Base-by-base conservation (phyloP, 2,329 filamentous ascomycete genomes). In the Parastagonospora avenae region DNA sequence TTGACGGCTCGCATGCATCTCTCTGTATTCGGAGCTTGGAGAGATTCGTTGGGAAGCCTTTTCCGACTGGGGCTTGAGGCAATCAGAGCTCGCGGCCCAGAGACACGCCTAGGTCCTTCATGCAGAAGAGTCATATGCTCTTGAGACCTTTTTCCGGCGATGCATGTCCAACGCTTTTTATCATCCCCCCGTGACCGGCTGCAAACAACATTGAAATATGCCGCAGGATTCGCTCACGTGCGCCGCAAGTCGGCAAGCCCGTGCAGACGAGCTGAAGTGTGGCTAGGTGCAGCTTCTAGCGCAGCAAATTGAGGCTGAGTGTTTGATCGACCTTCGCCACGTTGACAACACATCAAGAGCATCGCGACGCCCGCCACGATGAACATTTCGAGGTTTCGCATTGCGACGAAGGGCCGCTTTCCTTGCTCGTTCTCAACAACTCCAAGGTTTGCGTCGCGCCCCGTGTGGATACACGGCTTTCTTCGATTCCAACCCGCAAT, bases 271-370 rank as follows among this genome's bases (percentile, higher is more conserved):
- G 67, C 65, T 69, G 56, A 57, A 60, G 54, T 61, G 66, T 69
- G 66, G 64, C 67, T 69, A 62, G 48, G 67, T 65, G 63, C 61
- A 55, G 58, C 33, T 8, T 38, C 40, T 64, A 64, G 59, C 50
- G 53, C 60, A 59, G 42, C 14, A 38, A 44, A 60, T 27, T 66
- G 70, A 71, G 69, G 70, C 70, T 73, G 68, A 62, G 69, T 50
- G 37, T 32, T 41, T 39, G 60, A 63, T 66, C 63, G 40, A 39
- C 56, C 52, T 24, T 68, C 63, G 67, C 67, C 66, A 67, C 64
- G 52, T 46, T 63, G 66, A 63, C 67, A 70, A 58, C 67, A 57
- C 67, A 69, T 67, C 61, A 63, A 64, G 57, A 55, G 47, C 50
- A 49, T 51, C 52, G 52, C 47, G 54, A 50, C 31, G 32, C 9